Evolutionary conservation across 2,329 filamentous ascomycete genomes (phyloP), one percentile per base, ranked within the genome.

Genomic region (Clonostachys solani): DNA sequence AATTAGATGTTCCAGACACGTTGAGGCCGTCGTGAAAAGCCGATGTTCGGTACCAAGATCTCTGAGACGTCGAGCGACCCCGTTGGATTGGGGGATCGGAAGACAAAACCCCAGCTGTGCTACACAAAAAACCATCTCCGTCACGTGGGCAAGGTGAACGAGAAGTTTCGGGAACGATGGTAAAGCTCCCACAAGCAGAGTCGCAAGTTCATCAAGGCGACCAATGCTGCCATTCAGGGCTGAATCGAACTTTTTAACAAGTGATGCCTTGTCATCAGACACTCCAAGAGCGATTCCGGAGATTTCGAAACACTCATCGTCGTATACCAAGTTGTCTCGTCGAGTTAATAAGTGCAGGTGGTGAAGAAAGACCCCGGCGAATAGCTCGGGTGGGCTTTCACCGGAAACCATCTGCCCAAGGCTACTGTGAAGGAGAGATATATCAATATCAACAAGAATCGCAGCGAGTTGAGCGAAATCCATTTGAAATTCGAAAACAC

Each of bases 381-480:
- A 54, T 18, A 67, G 47, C 7, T 56, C 55, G n/a, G 59, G 48
- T 15, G 23, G 38, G n/a, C 37, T 42, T 29, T 13, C 15, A 33
- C 12, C 55, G 37, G 52, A 51, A 8, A 62, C 29, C 9, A 46
- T 51, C 12, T 50, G 41, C 37, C 49, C 48, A 12, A 44, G 9
- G 17, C 48, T 45, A 16, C 50, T 52, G 19, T 58, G 51, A 17
- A 77, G 50, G 3, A 62, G 64, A 44, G 57, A 56, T 35, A 65
- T 54, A 55, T 85, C 81, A 50, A 81, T 61, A 13, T 64, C 58
- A 45, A 83, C 62, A 49, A 83, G 76, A 50, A 70, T 71, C 12
- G 73, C 76, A 2, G 78, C 66, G 41, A 85, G 58, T 48, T 62
- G 69, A n/a, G 77, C 69, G 51, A 74, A 77, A 3, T 57, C 57